Evolutionary conservation across 768 basidiomycete genomes (phyloP).

Genomic region (Tremella mesenterica): DNA sequence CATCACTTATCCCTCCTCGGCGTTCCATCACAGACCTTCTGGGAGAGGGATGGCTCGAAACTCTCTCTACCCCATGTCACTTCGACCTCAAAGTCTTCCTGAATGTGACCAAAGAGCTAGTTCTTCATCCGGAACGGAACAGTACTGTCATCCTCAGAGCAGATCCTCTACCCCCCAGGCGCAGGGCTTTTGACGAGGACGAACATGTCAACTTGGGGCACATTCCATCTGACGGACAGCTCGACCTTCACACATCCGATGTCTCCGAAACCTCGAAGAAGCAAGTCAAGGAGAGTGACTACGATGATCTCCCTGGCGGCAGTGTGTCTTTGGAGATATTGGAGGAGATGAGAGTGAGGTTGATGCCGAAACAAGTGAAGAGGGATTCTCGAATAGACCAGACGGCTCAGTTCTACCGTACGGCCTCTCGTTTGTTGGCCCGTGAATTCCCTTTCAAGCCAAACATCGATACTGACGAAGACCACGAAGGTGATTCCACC

Average conservation of each 20-base stretch:
- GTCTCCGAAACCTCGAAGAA: no score
- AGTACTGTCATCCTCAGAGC: slow-evolving; percentile 82
- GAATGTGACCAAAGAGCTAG: slow-evolving; percentile 58
- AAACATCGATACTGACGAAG: background rate
- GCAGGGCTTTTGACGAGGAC: background rate
- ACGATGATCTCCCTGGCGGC: background rate
- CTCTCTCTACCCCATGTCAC: slow-evolving; percentile 14
- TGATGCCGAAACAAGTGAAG: slow-evolving; percentile 69
- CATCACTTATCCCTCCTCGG: background rate
- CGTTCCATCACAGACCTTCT: background rate
- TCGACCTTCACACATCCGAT: no score
- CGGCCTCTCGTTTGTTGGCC: background rate
- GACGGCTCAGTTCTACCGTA: slow-evolving; percentile 63
- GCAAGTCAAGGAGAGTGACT: no score
- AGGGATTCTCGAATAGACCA: slow-evolving; percentile 69
- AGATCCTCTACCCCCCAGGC: slow-evolving; percentile 49
- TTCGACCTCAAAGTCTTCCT: slow-evolving; percentile 51
- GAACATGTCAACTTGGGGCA: background rate
- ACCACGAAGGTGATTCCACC: slow-evolving; percentile 18
- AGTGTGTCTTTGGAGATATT: slow-evolving; percentile 45
- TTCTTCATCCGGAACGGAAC: slow-evolving; percentile 87
- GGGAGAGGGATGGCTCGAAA: background rate
- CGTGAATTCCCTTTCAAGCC: background rate
- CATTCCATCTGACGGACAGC: slow-evolving; percentile 24
- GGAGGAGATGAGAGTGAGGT: slow-evolving; percentile 56